phyloP scores from a whole-genome alignment of 768 basidiomycete species.

The Postia placenta region DNA sequence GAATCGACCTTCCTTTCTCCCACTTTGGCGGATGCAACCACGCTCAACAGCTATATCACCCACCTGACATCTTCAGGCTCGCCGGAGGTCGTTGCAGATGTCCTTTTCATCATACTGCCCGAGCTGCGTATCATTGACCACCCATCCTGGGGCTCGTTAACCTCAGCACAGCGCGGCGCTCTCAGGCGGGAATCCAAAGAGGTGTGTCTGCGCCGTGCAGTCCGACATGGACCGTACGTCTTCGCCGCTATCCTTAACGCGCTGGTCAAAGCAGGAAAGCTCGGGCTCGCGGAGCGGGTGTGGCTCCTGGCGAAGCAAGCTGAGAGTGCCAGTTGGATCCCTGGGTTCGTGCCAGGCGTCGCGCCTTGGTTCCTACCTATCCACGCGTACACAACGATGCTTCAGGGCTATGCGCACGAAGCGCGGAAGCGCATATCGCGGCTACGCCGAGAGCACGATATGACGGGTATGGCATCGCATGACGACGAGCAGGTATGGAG shows the following conservation, averaged over 20 bases:
- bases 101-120: constrained; percentile 55
- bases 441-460: constrained; percentile 6
- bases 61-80: constrained; percentile 46
- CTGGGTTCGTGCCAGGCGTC: constrained; percentile 17
- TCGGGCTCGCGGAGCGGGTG: constrained; percentile 53
- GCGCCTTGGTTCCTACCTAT: constrained; percentile 61
- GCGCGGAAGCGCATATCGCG: constrained; percentile 25
- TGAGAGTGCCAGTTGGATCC: constrained; percentile 47
- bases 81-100: constrained; percentile 34
- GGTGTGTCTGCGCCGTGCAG: constrained; percentile 34
- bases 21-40: constrained; percentile 34
- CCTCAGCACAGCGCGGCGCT: constrained; percentile 20
- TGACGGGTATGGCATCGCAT: not conserved
- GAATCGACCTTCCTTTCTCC: not conserved
- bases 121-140: constrained; percentile 37
- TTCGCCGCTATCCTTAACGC: constrained; percentile 57
- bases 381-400: constrained; percentile 67
- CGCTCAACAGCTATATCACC: constrained; percentile 46
- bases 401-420: constrained; percentile 51
- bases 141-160: constrained; percentile 29
- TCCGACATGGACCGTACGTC: constrained; percentile 51
- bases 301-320: constrained; percentile 59
- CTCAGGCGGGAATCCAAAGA: constrained; percentile 18
- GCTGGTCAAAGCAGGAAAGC: constrained; percentile 47
- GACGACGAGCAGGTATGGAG: not conserved